These are phyloP conservation scores for Pleurotus giganteus DNA, from an alignment of 768 basidiomycete species.

Conservation along the genomic window DNA sequence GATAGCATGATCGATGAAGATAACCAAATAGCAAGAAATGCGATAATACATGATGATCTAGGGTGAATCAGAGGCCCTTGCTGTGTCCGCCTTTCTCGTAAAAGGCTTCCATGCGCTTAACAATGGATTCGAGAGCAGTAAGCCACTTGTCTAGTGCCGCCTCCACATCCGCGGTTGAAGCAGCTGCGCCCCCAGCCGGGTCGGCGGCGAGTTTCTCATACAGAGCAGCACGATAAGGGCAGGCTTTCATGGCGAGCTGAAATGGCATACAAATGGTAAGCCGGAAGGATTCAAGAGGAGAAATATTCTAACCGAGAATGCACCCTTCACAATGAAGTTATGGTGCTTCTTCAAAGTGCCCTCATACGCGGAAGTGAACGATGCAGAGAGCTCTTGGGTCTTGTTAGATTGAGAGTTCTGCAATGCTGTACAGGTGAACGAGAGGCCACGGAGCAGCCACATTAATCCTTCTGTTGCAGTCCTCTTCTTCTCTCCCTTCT, in stretches of 20 bases:
- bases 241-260: conserved; percentile 63
- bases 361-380: conserved; percentile 83
- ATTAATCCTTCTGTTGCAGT: conserved; percentile 88
- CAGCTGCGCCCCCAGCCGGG: conserved; percentile 46
- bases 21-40: not conserved
- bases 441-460: conserved; percentile 91
- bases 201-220: conserved; percentile 66
- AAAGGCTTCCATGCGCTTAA: conserved; percentile 53
- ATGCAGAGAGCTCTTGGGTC: conserved; percentile 57
- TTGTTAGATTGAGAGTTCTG: conserved; percentile 67
- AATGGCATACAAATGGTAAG: not conserved
- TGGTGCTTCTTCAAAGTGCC: conserved; percentile 83
- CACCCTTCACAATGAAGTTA: conserved; percentile 67
- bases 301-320: conserved; percentile 48
- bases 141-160: conserved; percentile 67
- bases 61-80: conserved; percentile 38
- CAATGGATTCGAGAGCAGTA: conserved; percentile 54
- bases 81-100: conserved; percentile 60
- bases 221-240: conserved; percentile 67
- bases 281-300: not conserved
- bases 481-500: conserved; percentile 84
- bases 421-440: conserved; percentile 85
- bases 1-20: too few species aligned
- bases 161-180: conserved; percentile 47
- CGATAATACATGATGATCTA: not conserved